Conservation (phyloP, 768 basidiomycete species). For the Myochromella boudieri region DNA sequence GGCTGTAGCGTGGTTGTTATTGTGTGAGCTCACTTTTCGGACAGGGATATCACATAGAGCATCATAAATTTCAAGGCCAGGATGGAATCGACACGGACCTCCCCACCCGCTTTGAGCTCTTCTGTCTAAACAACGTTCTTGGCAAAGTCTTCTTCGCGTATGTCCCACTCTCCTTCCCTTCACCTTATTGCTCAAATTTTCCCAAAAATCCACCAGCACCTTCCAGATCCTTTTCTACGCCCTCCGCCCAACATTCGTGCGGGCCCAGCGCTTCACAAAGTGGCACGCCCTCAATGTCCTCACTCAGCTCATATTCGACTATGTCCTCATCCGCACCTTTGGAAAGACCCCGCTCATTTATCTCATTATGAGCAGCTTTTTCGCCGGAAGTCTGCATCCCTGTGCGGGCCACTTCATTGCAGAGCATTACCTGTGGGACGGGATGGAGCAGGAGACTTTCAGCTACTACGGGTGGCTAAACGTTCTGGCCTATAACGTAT, state of each 20-base stretch:
- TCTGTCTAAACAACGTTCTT: conserved; percentile 90
- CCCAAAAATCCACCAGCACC: conserved; percentile 52
- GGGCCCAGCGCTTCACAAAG: conserved; percentile 71
- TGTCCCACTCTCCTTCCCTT: conserved; percentile 26
- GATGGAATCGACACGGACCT: conserved; percentile 97
- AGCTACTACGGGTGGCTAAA: conserved; percentile 96
- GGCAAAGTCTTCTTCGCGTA: conserved; percentile 99
- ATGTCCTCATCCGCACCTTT: conserved; percentile 49
- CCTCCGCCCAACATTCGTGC: conserved; percentile 90
- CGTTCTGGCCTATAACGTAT: conserved; percentile 87
- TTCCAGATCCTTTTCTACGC: conserved; percentile 99
- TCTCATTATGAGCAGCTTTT: conserved; percentile 87
- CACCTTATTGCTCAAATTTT: neutral
- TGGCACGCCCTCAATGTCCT: conserved; percentile 86
- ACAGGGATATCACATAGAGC: conserved; percentile 91
- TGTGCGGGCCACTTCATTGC: conserved; percentile 98
- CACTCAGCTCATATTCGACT: conserved; percentile 72
- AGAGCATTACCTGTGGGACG: conserved; percentile 95
- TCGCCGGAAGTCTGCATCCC: conserved; percentile 94
- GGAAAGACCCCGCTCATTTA: conserved; percentile 65
- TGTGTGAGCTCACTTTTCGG: neutral
- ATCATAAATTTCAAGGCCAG: conserved; percentile 94
- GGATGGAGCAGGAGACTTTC: conserved; percentile 91
- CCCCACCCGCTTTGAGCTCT: conserved; percentile 81
- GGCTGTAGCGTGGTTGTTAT: too few relatives aligned